Base-by-base conservation (phyloP, 768 basidiomycete genomes). In the Mycena rebaudengoi region DNA sequence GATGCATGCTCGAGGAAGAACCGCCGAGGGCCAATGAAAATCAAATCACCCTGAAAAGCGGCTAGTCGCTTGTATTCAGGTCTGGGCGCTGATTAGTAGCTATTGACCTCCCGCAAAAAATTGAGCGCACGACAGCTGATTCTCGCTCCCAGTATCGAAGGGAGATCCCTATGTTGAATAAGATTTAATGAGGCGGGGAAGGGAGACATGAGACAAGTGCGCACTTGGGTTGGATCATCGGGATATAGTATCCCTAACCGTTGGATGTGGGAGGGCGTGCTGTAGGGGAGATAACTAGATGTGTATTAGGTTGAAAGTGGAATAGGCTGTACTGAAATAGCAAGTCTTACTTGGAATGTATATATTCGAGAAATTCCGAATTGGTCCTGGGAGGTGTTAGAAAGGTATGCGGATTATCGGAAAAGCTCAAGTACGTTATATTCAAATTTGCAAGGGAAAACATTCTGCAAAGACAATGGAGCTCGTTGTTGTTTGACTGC, bases 21-120 rank as follows among this genome's bases (percentile, higher is more conserved):
- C 1, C 75, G 73, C 16, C 75, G 72, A 11, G 65, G 56, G 5
- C 67, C 67, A 28, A 71, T 70, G 37, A 76, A 56, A 1, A 73
- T 66, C 26, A 44, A 52, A 25, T 61, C 60, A 25, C 60, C 60
- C 21, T 51, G 48, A 16, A 60, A 60, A 21, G 60, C 51, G 11
- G 74, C 71, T 6, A 77, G 62, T 10, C 78, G 73, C 57, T 75
- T 76, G 65, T 63, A 76, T 54, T 76, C 53, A 2, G 76, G 76
- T 11, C 74, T 73, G 44, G 39, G 7, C 13, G 18, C 11, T 20
- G 28, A 25, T 7, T 11, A 37, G 52, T 29, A 30, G 37, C 2
- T 30, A 12, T 3, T n/a, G 25, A 29, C 64, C 37, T 16, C 45
- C 20, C 5, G 16, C 10, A 28, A 40, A 37, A 53, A 26, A 29